Percentiles rank a stretch among this genome's conserved stretches.
These are phyloP conservation scores for Grigorovia humatica DNA, from an alignment of 805 yeast genomes.

Conservation along the genomic window DNA sequence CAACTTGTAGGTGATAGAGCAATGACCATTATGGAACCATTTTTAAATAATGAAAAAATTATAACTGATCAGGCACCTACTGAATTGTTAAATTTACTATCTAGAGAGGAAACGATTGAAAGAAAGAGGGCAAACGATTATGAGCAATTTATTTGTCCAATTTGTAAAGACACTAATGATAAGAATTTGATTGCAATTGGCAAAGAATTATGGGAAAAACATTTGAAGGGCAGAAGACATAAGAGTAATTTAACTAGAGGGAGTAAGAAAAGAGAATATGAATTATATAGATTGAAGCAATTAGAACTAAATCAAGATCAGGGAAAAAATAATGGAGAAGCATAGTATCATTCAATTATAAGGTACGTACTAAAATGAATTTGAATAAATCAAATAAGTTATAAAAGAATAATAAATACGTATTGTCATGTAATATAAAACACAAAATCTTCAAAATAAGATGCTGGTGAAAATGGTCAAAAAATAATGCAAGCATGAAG, in stretches of 20 bases:
- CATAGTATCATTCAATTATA: not conserved
- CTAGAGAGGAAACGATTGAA: constrained; percentile 5
- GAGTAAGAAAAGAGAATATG: constrained; percentile 43
- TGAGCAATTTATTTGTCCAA: constrained; percentile 59
- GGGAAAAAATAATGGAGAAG: not conserved
- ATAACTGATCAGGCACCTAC: constrained; percentile 31
- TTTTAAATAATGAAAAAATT: constrained; percentile 22
- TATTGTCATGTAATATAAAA: not conserved
- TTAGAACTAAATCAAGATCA: constrained; percentile 1
- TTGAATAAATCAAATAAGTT: not conserved
- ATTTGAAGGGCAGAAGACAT: constrained; percentile 60
- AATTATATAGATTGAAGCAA: constrained; percentile 30
- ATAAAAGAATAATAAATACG: not conserved
- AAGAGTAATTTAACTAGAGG: constrained; percentile 39
- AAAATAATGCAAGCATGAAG: no score
- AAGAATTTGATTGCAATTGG: constrained; percentile 62
- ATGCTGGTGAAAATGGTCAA: not conserved
- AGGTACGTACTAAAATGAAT: no score
- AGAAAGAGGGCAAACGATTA: constrained; percentile 30
- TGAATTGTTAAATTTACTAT: constrained; percentile 24
- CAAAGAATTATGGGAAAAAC: constrained; percentile 57
- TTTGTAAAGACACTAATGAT: constrained; percentile 49
- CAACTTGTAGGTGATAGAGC: constrained; percentile 49
- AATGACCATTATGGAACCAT: constrained; percentile 34
- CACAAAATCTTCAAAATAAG: not conserved